Evolutionary conservation across 768 basidiomycete genomes (phyloP).

Genomic region (Leccinum longicurvipes): DNA sequence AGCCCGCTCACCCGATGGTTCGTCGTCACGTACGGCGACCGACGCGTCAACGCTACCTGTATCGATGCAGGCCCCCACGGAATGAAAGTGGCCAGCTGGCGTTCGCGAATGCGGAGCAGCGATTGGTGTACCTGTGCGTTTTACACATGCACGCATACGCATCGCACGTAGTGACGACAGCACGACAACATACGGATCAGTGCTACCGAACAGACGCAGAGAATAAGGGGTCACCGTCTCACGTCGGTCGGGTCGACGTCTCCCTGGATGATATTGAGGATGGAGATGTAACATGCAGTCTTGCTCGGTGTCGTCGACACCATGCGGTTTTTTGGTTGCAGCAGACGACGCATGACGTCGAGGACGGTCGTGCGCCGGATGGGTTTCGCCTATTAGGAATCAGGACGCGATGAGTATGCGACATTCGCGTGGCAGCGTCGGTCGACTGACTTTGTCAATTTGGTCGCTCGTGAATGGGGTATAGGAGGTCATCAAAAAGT

Average conservation of each 20-base stretch:
- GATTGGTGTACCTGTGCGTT: slow-evolving; percentile 98
- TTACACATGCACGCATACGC: not conserved
- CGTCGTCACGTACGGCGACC: slow-evolving; percentile 82
- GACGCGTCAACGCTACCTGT: slow-evolving; percentile 92
- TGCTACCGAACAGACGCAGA: not conserved
- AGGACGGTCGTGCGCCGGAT: slow-evolving; percentile 95
- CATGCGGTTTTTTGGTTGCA: slow-evolving; percentile 99
- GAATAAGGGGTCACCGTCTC: slow-evolving; percentile 5
- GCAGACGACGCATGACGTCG: slow-evolving; percentile 95
- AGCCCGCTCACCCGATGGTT: slow-evolving; percentile 95
- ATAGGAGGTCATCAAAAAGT: slow-evolving; percentile 98
- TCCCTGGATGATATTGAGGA: slow-evolving; percentile 97
- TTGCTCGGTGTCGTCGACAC: slow-evolving; percentile 92
- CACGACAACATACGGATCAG: not conserved
- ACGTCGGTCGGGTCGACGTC: slow-evolving; percentile 98
- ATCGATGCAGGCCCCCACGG: slow-evolving; percentile 99
- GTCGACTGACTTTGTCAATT: slow-evolving; percentile 79
- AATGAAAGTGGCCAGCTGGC: slow-evolving; percentile 95
- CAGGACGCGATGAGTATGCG: not conserved
- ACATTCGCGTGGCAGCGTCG: not conserved
- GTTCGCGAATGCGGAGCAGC: slow-evolving; percentile 91
- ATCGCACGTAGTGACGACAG: not conserved
- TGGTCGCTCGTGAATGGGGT: slow-evolving; percentile 98
- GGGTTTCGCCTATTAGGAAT: slow-evolving; percentile 75
- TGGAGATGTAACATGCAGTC: slow-evolving; percentile 94